Evolutionary conservation across 2,329 filamentous ascomycete genomes (phyloP).

Genomic region (Didymella segeticola): DNA sequence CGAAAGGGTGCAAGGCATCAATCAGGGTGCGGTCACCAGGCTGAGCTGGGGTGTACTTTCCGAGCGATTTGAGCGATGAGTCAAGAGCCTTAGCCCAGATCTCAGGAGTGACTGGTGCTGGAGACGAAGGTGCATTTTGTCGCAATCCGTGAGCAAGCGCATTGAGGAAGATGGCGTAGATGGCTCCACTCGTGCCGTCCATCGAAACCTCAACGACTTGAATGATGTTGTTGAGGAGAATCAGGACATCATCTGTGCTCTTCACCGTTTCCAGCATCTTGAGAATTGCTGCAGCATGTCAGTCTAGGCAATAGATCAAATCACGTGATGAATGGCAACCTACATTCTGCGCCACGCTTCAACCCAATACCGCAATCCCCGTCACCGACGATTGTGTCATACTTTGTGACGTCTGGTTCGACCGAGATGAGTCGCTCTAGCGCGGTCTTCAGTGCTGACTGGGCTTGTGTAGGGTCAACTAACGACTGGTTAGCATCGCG

Average conservation of each 20-base stretch:
- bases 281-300: conserved; percentile 49
- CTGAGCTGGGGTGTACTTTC: conserved; percentile 85
- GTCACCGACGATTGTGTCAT: conserved; percentile 84
- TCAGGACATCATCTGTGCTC: conserved; percentile 63
- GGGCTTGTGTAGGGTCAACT: conserved; percentile 61
- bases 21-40: conserved; percentile 90
- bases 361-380: conserved; percentile 89
- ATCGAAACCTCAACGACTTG: conserved; percentile 71
- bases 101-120: conserved; percentile 55
- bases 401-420: conserved; percentile 70
- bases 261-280: conserved; percentile 51
- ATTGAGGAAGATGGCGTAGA: conserved; percentile 90
- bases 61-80: conserved; percentile 68
- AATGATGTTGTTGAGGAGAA: conserved; percentile 67
- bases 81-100: conserved; percentile 73
- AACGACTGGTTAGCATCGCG: conserved; percentile 22
- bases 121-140: conserved; percentile 57
- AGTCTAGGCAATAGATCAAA: conserved; percentile 27
- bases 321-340: conserved; percentile 41
- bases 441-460: conserved; percentile 61
- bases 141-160: conserved; percentile 74
- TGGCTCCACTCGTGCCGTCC: conserved; percentile 78
- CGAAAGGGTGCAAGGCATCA: conserved; percentile 88
- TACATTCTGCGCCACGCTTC: conserved; percentile 81
- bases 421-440: conserved; percentile 68